Evolutionary conservation across 1,139 yeast genomes (phyloP), one percentile per base, ranked within the genome.

Genomic region (Wickerhamomyces sp.): DNA sequence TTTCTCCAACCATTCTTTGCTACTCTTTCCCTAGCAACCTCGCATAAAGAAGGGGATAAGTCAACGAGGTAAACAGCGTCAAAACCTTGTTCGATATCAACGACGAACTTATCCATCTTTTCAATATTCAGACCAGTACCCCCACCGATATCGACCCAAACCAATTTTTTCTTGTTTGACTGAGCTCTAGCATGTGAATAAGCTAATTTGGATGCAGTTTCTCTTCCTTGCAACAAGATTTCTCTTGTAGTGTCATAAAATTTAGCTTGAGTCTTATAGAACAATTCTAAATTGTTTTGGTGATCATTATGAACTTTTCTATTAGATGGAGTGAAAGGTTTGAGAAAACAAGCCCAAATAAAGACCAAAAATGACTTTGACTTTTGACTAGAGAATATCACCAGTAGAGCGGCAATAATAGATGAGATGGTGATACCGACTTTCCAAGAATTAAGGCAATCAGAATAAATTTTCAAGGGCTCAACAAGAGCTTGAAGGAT

Each of bases 111-210:
- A 58, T 81, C 68, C 95, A 85, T 85, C 51, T 72, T 72, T 60
- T 85, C 94, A 52, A 85, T 80, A 61, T 85, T 85, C 61, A 81
- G 70, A 36, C 95, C 95, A 6, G 95, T 84, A 21, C 94, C 94
- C 31, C 94, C 94, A 38, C 95, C 95, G 56, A 84, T 72, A 58
- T 85, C 95, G 40, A 85, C 72, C 95, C 95, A 85, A 34, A 84
- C 80, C 39, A 82, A 64, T 40, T 72, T 72, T 39, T 62, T 61
- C 39, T 60, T 57, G 37, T 60, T 59, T 14, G 49, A 44, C 28
- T 43, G 42, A 13, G 48, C 43, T 35, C 38, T 39, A 38, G 81
- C 63, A 56, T 82, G 90, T 29, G 79, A 59, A 29, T 68, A 69
- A 1, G 85, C 83, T 44, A 83, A 61, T 40, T 70, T 68, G 42